Evolutionary conservation across 148 eudicot genomes (phyloP).

Genomic region (Mesembryanthemum crystallinum): DNA sequence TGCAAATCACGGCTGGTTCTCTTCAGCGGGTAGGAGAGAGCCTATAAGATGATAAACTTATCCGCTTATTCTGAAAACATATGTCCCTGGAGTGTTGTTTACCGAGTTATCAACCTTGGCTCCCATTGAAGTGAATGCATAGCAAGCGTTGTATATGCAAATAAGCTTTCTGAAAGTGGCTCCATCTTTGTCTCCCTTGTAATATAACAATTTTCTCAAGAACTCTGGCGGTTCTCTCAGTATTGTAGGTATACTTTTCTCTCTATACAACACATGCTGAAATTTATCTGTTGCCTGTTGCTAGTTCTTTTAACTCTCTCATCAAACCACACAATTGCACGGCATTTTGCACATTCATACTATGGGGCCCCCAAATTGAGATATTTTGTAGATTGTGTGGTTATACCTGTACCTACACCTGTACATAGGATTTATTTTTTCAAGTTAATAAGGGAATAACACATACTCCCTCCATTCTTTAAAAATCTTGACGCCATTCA

Average conservation of each 20-base stretch:
- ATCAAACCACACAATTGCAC: conserved; percentile 9
- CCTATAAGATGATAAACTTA: conserved; percentile 12
- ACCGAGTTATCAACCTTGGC: background rate
- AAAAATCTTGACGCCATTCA: no score
- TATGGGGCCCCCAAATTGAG: background rate
- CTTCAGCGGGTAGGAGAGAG: background rate
- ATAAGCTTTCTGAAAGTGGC: background rate
- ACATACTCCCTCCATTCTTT: no score
- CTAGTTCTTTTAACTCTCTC: background rate
- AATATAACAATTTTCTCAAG: background rate
- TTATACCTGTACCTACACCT: no score
- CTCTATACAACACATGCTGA: conserved; percentile 1
- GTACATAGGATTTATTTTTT: no score
- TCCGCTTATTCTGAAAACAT: conserved; percentile 2
- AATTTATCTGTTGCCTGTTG: background rate
- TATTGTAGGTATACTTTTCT: no score
- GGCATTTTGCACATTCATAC: background rate
- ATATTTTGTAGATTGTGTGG: no score
- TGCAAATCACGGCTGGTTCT: background rate
- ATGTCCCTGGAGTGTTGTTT: background rate
- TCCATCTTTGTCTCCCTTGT: background rate
- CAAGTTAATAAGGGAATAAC: no score
- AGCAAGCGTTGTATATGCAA: conserved; percentile 2
- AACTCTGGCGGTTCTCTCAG: background rate
- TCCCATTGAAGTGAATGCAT: conserved; percentile 8